A percentile compares a stretch with the other conserved stretches of the same genome.
These are phyloP conservation scores for Lactarius sanguifluus DNA, from an alignment of 768 basidiomycete species.

Conservation along the genomic window DNA sequence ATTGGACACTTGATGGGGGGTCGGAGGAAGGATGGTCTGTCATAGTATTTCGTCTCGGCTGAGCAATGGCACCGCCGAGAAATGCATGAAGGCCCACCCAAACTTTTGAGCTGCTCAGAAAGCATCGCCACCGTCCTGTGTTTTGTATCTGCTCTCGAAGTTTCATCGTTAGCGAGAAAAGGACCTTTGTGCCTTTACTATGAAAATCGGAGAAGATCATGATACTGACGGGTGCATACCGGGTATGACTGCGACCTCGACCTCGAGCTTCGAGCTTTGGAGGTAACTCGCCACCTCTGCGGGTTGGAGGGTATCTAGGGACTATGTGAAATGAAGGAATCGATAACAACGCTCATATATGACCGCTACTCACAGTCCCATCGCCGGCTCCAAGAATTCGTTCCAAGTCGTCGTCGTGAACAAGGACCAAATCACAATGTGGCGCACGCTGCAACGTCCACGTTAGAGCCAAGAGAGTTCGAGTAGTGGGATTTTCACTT, in stretches of 20 bases:
- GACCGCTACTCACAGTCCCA: not conserved
- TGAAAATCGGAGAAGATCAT: not conserved
- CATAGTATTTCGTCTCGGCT: not conserved
- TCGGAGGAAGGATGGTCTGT: not conserved
- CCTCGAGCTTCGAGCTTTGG: not conserved
- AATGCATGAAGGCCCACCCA: not conserved
- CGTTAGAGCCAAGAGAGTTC: not conserved
- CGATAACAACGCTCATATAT: not conserved
- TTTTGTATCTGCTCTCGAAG: not conserved
- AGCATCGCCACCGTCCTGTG: not conserved
- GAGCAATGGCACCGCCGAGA: not conserved
- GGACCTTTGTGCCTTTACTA: not conserved
- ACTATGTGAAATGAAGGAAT: not conserved
- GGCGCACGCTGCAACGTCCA: not conserved
- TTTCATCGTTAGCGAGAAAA: not conserved
- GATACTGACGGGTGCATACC: not conserved
- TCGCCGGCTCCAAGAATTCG: not conserved
- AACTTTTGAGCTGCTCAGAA: not conserved
- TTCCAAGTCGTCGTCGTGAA: conserved; percentile 1
- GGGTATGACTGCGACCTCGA: not conserved
- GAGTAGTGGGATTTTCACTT: not conserved
- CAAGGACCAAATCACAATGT: not conserved
- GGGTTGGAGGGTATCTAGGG: not conserved
- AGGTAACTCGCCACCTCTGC: not conserved
- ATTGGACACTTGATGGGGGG: not conserved